phyloP scores from a whole-genome alignment of 768 basidiomycete species.

The Psilocybe sp. region DNA sequence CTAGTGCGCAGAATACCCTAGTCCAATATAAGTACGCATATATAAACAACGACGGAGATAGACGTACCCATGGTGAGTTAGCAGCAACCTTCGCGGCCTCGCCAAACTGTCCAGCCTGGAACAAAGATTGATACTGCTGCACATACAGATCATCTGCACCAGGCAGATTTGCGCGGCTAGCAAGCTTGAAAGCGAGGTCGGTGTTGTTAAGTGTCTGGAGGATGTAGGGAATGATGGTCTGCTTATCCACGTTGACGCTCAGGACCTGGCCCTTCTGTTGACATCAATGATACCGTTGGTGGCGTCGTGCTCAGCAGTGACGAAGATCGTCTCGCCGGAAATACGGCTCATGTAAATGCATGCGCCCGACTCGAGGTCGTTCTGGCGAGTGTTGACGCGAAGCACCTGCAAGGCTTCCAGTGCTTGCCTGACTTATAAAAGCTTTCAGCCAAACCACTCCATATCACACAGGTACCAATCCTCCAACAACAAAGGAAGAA shows the following conservation, averaged over 20 bases:
- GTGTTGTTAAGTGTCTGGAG: constrained; percentile 93
- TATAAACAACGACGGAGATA: neutral
- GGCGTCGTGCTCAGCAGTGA: constrained; percentile 94
- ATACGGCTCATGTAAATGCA: constrained; percentile 99
- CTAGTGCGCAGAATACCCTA: constrained; percentile 92
- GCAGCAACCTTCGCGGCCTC: constrained; percentile 98
- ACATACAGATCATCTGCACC: constrained; percentile 97
- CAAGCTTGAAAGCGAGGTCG: constrained; percentile 96
- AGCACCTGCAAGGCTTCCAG: constrained; percentile 68
- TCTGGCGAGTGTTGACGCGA: too few relatives aligned
- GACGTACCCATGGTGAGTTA: constrained; percentile 83
- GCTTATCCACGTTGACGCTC: constrained; percentile 95
- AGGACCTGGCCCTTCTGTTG: constrained; percentile 98
- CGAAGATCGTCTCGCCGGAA: constrained; percentile 98
- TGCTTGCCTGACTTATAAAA: constrained; percentile 85
- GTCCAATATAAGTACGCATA: constrained; percentile 6
- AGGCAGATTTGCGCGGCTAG: constrained; percentile 92
- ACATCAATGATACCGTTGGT: constrained; percentile 97
- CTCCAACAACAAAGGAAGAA: constrained; percentile 82
- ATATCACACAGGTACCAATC: constrained; percentile 96
- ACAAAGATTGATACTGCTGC: constrained; percentile 90
- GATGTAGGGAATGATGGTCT: constrained; percentile 94
- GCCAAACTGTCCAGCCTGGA: constrained; percentile 82
- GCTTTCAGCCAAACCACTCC: constrained; percentile 91
- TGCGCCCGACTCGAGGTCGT: constrained; percentile 94